phyloP scores from a whole-genome alignment of 2,329 filamentous ascomycete species.

The Endoconidiophora laricicola region DNA sequence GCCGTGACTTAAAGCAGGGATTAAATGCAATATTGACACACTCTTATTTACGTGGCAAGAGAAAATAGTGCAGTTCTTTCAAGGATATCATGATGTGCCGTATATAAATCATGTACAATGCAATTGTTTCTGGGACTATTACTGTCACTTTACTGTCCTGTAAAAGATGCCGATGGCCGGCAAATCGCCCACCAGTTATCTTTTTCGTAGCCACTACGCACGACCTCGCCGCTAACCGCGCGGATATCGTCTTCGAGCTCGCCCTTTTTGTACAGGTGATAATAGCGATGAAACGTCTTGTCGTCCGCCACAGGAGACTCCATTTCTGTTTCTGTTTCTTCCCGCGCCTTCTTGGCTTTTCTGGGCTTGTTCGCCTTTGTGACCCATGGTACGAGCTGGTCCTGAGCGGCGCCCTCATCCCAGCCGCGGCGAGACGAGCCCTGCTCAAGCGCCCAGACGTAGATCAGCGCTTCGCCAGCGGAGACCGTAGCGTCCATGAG shows the following conservation, averaged over 20 bases:
- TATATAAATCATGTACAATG: no score
- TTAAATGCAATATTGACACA: no score
- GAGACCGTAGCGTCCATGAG: neutral
- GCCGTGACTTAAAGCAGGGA: no score
- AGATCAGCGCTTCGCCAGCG: conserved; percentile 56
- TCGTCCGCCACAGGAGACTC: conserved; percentile 16
- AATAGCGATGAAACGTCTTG: conserved; percentile 71
- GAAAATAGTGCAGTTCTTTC: no score
- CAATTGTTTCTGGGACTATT: no score
- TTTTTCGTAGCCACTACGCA: conserved; percentile 79
- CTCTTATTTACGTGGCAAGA: no score
- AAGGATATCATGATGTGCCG: no score
- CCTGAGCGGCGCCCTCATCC: conserved; percentile 69
- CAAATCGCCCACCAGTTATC: conserved; percentile 95
- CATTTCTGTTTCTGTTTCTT: neutral
- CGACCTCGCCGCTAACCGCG: conserved; percentile 55
- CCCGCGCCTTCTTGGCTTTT: conserved; percentile 5
- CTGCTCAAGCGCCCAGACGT: conserved; percentile 94
- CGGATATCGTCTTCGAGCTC: conserved; percentile 71
- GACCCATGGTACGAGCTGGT: conserved; percentile 94
- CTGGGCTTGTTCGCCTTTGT: conserved; percentile 28
- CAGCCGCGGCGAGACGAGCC: conserved; percentile 71
- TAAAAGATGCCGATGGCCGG: conserved; percentile 13
- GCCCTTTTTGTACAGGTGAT: conserved; percentile 76
- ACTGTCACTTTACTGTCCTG: no score